Base-by-base conservation (phyloP, 768 basidiomycete genomes). In the Termitomyces sp. region DNA sequence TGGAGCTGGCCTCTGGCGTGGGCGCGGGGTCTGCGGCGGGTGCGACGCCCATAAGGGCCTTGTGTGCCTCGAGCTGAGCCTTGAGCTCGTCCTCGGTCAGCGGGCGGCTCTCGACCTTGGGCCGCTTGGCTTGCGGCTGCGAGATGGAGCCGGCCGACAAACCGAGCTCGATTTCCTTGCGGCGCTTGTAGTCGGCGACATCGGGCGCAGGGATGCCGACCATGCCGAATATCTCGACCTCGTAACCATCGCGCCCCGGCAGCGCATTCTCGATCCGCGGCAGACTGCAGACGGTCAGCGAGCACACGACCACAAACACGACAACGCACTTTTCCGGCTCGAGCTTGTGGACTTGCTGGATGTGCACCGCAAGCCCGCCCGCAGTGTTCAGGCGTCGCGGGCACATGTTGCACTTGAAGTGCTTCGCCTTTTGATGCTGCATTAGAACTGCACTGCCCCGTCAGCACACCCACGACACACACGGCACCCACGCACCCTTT, bases 211-310 rank as follows among this genome's bases (percentile, higher is more conserved):
- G 94, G 50, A 98, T 94, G 55, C 96, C 97, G 69, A 97, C 96
- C 97, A 99, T 98, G 24, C 97, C 97, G 63, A 98, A 98, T 48
- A 99, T 98, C 74, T 99, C 97, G 37, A 99, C 89, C 69, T 98
- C 96, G 65, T 98, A 98, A 1, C 95, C 94, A 72, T 98, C 96
- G 34, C 97, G 86, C 29, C 95, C 96, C 9, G 96, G 94, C 3
- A 99, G 77, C 0, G 96, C 95, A 69, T 98, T 98, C 56, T 97
- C 95, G 26, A 99, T 94, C 20, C 96, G 91, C n/a, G 83, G 86
- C 34, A 90, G 76, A 60, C 87, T 88, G 37, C 39, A 50, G 46
- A 16, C 47, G 56, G 18, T 46, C 39, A 53, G 58, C 18, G 4
- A 9, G 51, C 3, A 39, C 20, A 51, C 31, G 39, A 20, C 46